Conservation (phyloP, 1,284 basidiomycete genomes). For the Coniophora puteana region DNA sequence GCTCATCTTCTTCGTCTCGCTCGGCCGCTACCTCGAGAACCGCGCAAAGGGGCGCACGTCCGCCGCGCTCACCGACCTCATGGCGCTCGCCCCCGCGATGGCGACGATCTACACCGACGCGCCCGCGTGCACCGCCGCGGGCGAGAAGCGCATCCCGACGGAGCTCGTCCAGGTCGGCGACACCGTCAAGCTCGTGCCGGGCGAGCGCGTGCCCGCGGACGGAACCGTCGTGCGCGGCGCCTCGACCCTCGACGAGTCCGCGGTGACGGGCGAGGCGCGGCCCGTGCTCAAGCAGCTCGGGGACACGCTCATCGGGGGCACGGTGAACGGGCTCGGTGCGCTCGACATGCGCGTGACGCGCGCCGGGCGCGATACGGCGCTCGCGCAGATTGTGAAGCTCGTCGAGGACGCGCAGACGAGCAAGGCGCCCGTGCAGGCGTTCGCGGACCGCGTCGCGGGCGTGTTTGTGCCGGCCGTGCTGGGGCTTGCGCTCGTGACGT, state of each 20-base stretch:
- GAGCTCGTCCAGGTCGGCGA: conserved; percentile 96
- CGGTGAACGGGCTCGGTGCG: conserved; percentile 93
- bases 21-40: conserved; percentile 96
- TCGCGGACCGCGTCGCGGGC: conserved; percentile 93
- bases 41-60: conserved; percentile 96
- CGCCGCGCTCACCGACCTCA: conserved; percentile 93
- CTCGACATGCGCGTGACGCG: conserved; percentile 95
- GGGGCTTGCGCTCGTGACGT: conserved; percentile 77
- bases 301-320: conserved; percentile 91
- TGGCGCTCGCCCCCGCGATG: conserved; percentile 92
- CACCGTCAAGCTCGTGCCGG: conserved; percentile 91
- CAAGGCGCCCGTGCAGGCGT: conserved; percentile 97
- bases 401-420: conserved; percentile 98
- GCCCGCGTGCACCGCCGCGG: conserved; percentile 68
- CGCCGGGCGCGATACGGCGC: conserved; percentile 93
- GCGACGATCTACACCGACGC: conserved; percentile 91
- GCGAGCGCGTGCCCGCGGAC: conserved; percentile 96
- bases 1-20: conserved; percentile 96
- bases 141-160: conserved; percentile 91
- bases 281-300: conserved; percentile 84
- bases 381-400: conserved; percentile 94
- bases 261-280: conserved; percentile 95
- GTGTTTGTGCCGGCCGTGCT: conserved; percentile 95
- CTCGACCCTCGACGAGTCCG: conserved; percentile 93
- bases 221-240: conserved; percentile 86